Evolutionary conservation across 2,329 filamentous ascomycete genomes (phyloP).

Genomic region (Alternaria sp.): DNA sequence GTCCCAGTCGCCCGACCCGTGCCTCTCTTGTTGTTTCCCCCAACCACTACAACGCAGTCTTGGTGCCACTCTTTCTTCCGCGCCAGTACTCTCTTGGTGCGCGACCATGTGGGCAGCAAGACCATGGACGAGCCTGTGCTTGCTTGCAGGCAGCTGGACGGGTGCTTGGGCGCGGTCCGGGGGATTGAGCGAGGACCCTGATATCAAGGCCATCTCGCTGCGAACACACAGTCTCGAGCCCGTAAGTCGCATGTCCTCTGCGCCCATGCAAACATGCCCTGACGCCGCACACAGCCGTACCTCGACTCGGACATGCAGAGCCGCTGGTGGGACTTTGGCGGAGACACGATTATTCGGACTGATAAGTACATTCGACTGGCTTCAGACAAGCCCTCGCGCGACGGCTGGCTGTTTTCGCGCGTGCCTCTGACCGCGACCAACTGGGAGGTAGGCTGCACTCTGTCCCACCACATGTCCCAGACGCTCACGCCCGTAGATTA

Average conservation of each 20-base stretch:
- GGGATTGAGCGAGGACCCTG: conserved; percentile 48
- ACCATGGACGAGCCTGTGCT: conserved; percentile 45
- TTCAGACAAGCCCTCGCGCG: conserved; percentile 86
- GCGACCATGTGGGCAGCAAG: conserved; percentile 43
- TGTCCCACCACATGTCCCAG: background rate
- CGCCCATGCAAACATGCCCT: conserved; percentile 9
- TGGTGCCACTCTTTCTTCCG: conserved; percentile 36
- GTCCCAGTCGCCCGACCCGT: conserved; percentile 33
- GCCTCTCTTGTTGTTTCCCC: conserved; percentile 22
- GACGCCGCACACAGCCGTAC: conserved; percentile 70
- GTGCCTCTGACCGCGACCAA: conserved; percentile 96
- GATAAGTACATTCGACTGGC: conserved; percentile 89
- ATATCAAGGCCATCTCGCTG: conserved; percentile 74
- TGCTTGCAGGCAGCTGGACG: conserved; percentile 46
- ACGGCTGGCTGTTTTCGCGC: conserved; percentile 91
- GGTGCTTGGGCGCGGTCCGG: conserved; percentile 33
- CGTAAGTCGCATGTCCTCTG: conserved; percentile 60
- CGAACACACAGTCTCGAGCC: conserved; percentile 83
- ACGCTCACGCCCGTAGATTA: conserved; percentile 63
- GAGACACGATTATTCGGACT: conserved; percentile 82
- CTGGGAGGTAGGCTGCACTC: conserved; percentile 71
- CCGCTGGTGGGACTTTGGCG: conserved; percentile 99
- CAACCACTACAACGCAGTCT: conserved; percentile 35
- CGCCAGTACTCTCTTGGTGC: conserved; percentile 11
- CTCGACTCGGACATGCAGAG: conserved; percentile 98